phyloP scores from a whole-genome alignment of 176 grass and related monocot species.

The Themeda triandra region DNA sequence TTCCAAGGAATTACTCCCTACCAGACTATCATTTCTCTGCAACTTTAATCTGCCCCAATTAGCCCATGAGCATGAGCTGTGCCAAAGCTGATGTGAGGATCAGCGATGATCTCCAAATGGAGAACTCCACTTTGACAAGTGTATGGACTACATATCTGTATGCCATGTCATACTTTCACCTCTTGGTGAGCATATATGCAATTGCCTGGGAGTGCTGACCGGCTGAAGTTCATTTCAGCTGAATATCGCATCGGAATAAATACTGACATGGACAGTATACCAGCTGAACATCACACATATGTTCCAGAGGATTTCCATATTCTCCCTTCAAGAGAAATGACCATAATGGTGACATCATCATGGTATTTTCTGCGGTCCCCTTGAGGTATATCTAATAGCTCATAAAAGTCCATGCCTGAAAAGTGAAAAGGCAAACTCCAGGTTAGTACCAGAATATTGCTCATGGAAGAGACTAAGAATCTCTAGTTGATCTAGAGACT shows the following conservation, averaged over 20 bases:
- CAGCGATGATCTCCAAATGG: constrained; percentile 19
- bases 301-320: constrained; percentile 91
- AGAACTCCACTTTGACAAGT: constrained; percentile 19
- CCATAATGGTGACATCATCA: constrained; percentile 92
- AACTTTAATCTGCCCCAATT: not conserved
- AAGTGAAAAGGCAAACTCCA: constrained; percentile 26
- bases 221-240: constrained; percentile 16
- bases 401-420: constrained; percentile 79
- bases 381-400: constrained; percentile 91
- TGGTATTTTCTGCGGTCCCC: constrained; percentile 91
- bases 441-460: constrained; percentile 11
- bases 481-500: not conserved
- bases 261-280: constrained; percentile 2
- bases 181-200: constrained; percentile 20
- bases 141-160: constrained; percentile 8
- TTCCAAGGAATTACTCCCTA: not conserved
- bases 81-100: constrained; percentile 31
- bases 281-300: constrained; percentile 51
- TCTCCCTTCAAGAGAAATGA: constrained; percentile 90
- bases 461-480: not conserved
- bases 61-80: not conserved
- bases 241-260: constrained; percentile 30
- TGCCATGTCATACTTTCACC: not conserved
- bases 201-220: constrained; percentile 8
- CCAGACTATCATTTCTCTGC: constrained; percentile 1